A percentile compares a stretch with the other conserved stretches of the same genome.
Conservation (phyloP, 441 rosid genomes). For the Macaranga tanarius region DNA sequence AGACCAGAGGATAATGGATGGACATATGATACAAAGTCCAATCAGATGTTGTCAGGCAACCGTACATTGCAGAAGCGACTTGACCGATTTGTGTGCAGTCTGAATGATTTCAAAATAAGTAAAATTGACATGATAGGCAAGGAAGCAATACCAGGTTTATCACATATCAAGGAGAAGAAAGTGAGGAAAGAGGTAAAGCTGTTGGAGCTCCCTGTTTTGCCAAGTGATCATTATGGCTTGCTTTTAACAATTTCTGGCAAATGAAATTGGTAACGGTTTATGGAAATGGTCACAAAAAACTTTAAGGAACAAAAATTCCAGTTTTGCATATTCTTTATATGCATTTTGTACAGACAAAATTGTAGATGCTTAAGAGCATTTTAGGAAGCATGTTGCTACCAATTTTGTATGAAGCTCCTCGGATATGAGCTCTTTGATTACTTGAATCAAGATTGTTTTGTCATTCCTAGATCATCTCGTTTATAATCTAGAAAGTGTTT, state of each 20-base stretch:
- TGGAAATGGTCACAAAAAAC: neutral
- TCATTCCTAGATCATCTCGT: neutral
- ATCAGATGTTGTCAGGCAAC: slow-evolving; percentile 80
- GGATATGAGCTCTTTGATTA: neutral
- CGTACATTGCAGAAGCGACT: slow-evolving; percentile 66
- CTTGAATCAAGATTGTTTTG: neutral
- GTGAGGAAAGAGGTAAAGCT: slow-evolving; percentile 51
- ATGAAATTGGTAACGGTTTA: slow-evolving; percentile 16
- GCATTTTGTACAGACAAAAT: slow-evolving; percentile 25
- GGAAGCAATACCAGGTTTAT: slow-evolving; percentile 72
- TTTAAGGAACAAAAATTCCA: neutral
- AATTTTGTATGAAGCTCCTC: slow-evolving; percentile 18
- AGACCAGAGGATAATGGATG: slow-evolving; percentile 71
- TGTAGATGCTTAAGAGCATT: slow-evolving; percentile 1
- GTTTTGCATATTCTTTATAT: neutral
- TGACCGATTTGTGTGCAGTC: slow-evolving; percentile 65
- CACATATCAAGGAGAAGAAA: slow-evolving; percentile 74
- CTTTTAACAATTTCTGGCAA: slow-evolving; percentile 55
- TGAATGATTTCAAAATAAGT: slow-evolving; percentile 58
- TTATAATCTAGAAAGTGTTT: neutral
- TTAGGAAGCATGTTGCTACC: slow-evolving; percentile 2
- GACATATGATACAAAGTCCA: slow-evolving; percentile 88
- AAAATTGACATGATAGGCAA: slow-evolving; percentile 78
- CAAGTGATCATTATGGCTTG: slow-evolving; percentile 94
- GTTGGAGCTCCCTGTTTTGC: slow-evolving; percentile 85